Evolutionary conservation across 768 basidiomycete species (phyloP).

Genomic region (Infundibulicybe gibba): DNA sequence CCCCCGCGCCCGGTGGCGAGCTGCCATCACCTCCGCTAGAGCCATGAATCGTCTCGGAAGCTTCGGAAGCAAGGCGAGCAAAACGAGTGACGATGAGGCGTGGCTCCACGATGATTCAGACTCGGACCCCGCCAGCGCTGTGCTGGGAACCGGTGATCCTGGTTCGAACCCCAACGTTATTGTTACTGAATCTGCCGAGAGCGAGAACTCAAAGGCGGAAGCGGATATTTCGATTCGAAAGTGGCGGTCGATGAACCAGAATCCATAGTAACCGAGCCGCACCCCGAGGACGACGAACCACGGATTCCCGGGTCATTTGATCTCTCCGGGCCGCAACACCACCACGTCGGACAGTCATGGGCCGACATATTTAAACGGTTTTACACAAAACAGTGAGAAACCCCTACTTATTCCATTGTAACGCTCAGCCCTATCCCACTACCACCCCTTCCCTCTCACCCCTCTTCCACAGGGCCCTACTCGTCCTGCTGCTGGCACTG

Average conservation of each 20-base stretch:
- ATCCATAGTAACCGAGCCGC: not conserved
- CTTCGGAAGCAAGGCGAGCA: constrained; percentile 8
- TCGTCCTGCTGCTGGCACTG: too few species aligned
- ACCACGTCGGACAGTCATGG: not conserved
- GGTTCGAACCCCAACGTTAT: too few species aligned
- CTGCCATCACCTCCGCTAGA: constrained; percentile 55
- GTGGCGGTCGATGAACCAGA: not conserved
- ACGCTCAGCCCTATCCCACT: too few species aligned
- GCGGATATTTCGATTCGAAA: too few species aligned
- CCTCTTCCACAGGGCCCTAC: too few species aligned
- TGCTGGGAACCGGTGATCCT: too few species aligned
- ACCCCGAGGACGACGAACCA: not conserved
- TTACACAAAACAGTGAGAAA: too few species aligned
- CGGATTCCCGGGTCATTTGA: constrained; percentile 7
- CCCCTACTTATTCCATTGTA: too few species aligned
- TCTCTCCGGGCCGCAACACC: constrained; percentile 1
- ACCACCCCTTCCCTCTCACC: too few species aligned
- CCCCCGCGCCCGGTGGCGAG: constrained; percentile 68
- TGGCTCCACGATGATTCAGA: not conserved
- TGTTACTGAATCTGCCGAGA: not conserved
- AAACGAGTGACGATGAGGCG: not conserved
- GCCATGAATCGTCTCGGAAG: constrained; percentile 35
- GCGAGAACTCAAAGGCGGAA: too few species aligned
- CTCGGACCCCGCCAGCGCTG: not conserved
- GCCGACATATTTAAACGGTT: too few species aligned